Conservation (phyloP, 148 eudicot genomes). For the Rhododendron griersonianum region DNA sequence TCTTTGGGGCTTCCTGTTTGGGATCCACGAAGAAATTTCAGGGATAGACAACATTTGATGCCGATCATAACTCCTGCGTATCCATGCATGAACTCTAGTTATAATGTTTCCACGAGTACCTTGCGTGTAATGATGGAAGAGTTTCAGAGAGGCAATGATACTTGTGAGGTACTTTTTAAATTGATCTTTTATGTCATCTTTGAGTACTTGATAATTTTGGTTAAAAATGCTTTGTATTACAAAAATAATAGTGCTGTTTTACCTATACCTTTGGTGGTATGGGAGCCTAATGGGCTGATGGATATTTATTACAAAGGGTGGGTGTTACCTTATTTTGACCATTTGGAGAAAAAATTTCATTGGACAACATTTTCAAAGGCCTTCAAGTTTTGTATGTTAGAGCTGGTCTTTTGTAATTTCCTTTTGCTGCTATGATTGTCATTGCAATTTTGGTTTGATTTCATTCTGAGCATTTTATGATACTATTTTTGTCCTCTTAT, state of each 20-base stretch:
- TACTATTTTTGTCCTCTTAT: background rate
- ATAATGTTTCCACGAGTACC: slow-evolving; percentile 79
- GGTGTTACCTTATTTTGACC: background rate
- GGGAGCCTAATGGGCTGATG: background rate
- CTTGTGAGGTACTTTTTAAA: slow-evolving; percentile 53
- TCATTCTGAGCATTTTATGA: background rate
- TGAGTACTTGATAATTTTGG: background rate
- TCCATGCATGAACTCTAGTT: slow-evolving; percentile 84
- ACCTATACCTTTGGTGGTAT: background rate
- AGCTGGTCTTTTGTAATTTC: background rate
- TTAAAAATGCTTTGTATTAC: background rate
- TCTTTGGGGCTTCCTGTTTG: slow-evolving; percentile 68
- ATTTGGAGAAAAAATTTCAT: background rate
- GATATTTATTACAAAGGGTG: background rate
- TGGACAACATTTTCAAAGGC: background rate
- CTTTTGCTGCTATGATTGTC: background rate
- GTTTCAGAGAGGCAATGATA: slow-evolving; percentile 59
- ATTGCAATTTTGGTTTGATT: background rate
- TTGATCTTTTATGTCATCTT: background rate
- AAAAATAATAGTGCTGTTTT: background rate
- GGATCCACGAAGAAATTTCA: slow-evolving; percentile 66
- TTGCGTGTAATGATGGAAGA: slow-evolving; percentile 65
- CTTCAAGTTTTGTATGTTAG: background rate
- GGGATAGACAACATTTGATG: slow-evolving; percentile 64
- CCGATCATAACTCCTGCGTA: slow-evolving; percentile 89